Conservation (phyloP, 2,329 filamentous ascomycete genomes). For the Cladosporium colombiae region DNA sequence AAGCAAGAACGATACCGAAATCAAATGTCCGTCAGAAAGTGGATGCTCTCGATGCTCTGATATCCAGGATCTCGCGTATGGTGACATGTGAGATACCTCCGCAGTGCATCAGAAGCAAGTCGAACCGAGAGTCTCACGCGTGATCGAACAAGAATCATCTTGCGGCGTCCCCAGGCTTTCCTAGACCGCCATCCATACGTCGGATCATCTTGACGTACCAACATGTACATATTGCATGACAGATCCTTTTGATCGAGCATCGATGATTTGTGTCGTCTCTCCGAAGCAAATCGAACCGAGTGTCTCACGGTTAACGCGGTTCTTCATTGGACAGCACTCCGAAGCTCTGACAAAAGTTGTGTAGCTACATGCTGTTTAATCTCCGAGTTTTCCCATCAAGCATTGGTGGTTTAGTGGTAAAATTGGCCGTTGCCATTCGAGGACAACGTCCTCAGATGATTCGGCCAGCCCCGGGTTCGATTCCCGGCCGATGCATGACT, state of each 20-base stretch:
- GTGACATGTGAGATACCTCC: background rate
- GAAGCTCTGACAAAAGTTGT: too few species aligned
- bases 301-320: background rate
- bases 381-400: too few species aligned
- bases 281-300: background rate
- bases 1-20: background rate
- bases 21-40: background rate
- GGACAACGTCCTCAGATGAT: background rate
- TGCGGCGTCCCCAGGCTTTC: too few species aligned
- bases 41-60: background rate
- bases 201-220: too few species aligned
- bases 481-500: slow-evolving; percentile 14
- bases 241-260: too few species aligned
- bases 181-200: too few species aligned
- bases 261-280: too few species aligned
- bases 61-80: background rate
- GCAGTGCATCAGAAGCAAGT: background rate
- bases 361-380: too few species aligned
- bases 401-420: slow-evolving; percentile 20
- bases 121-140: background rate
- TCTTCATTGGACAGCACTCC: background rate
- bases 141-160: too few species aligned
- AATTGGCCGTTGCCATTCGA: slow-evolving; percentile 18
- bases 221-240: too few species aligned
- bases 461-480: slow-evolving; percentile 18